Base-by-base conservation (phyloP, 768 basidiomycete genomes). In the Nevesoporus exiguus region DNA sequence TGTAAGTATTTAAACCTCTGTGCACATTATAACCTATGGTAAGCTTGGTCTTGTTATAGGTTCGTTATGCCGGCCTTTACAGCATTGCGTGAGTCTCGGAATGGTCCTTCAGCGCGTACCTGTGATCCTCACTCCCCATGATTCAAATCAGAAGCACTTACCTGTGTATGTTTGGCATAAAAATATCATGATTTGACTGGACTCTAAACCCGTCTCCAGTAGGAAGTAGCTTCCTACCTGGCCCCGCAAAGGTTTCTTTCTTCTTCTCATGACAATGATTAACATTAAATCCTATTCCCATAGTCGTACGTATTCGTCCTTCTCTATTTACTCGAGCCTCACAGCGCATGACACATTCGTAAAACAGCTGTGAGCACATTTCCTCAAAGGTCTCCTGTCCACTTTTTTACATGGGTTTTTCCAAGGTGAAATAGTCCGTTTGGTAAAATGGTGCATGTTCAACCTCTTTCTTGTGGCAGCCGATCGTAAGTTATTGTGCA, bases 51-150 rank as follows among this genome's bases (percentile, higher is more conserved):
- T 31, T 27, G 9, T 31, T 30, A 10, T 48, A 60, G 59, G 57
- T 59, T 40, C 57, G 57, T 22, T 60, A 60, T 37, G 21, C 22
- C 17, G 58, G 58, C 6, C 44, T 53, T 19, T 34, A 6, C 15
- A 19, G 6, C 15, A 8, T 53, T 4, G 30, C 33, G 58, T 58
- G n/a, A 46, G 58, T 46, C n/a, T 37, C n/a, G n/a, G n/a, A n/a
- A 9, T 11, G 9, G 2, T 39, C 21, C 14, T 7, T 10, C 21
- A 25, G 2, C 2, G 5, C 10, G 7, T 8, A 15, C 15, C 3
- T 7, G 3, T 13, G 25, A 30, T 15, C 0, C 37, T 56, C 15
- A 51, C 10, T 36, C 15, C 15, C 9, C 17, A 17, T 36, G 3
- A 7, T 19, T 24, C 27, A 22, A 40, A 41, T 49, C 27, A 58